Percentiles rank a stretch among this genome's conserved stretches.
phyloP scores from a whole-genome alignment of 768 basidiomycete species.

The Glaciozyma antarctica region DNA sequence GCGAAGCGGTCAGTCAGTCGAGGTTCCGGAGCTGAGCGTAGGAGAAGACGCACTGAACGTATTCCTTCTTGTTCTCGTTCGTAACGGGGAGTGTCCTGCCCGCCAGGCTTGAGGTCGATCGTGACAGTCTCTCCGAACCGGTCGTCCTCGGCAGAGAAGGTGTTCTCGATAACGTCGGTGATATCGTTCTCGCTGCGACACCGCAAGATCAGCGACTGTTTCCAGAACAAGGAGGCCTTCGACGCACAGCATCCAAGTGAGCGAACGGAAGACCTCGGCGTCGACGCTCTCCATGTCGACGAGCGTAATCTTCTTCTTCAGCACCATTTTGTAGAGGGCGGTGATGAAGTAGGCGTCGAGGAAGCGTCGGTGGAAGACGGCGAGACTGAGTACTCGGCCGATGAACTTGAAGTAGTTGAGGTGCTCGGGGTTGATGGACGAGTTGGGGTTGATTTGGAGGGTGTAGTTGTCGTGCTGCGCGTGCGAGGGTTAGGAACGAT shows the following conservation, averaged over 20 bases:
- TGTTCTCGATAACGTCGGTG: constrained; percentile 94
- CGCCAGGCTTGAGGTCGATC: constrained; percentile 84
- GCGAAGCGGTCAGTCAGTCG: not conserved
- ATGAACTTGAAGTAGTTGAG: constrained; percentile 99
- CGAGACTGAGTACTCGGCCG: constrained; percentile 84
- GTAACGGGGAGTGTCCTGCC: constrained; percentile 78
- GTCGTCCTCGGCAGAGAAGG: constrained; percentile 92
- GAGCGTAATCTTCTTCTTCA: constrained; percentile 92
- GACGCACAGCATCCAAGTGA: constrained; percentile 97
- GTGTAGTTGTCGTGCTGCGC: constrained; percentile 88
- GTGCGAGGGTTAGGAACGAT: not conserved
- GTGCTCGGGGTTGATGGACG: constrained; percentile 96
- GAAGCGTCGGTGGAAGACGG: constrained; percentile 98
- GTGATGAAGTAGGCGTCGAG: constrained; percentile 98
- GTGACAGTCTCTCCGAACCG: constrained; percentile 98
- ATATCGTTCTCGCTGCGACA: constrained; percentile 81
- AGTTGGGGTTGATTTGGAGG: constrained; percentile 78
- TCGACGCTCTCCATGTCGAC: constrained; percentile 94
- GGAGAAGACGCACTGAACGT: constrained; percentile 57
- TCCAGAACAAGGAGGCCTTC: not conserved
- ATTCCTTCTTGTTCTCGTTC: constrained; percentile 97
- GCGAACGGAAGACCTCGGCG: constrained; percentile 81
- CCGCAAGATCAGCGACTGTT: not conserved
- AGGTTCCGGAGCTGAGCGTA: not conserved
- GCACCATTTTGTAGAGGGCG: constrained; percentile 99